phyloP scores from a whole-genome alignment of 2,329 filamentous ascomycete species.

The Diaporthe caulivora region DNA sequence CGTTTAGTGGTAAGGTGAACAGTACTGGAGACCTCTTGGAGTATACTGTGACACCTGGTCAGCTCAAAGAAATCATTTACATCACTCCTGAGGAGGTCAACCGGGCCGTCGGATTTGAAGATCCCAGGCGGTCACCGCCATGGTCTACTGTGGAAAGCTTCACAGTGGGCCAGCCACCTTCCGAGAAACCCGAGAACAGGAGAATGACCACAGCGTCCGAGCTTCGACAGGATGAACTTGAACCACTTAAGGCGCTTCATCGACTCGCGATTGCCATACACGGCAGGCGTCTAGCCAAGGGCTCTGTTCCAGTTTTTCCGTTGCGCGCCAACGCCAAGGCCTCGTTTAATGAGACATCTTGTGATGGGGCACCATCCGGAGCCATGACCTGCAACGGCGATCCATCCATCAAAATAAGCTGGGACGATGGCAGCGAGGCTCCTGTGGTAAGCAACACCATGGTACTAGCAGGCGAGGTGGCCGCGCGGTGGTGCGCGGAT shows the following conservation, averaged over 20 bases:
- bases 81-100: slow-evolving; percentile 67
- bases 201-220: slow-evolving; percentile 57
- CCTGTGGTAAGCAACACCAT: slow-evolving; percentile 64
- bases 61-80: slow-evolving; percentile 67
- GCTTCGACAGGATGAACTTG: slow-evolving; percentile 56
- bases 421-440: slow-evolving; percentile 44
- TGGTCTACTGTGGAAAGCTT: slow-evolving; percentile 43
- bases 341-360: slow-evolving; percentile 52
- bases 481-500: slow-evolving; percentile 70
- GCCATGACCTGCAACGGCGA: slow-evolving; percentile 57
- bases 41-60: slow-evolving; percentile 65
- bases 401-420: slow-evolving; percentile 62
- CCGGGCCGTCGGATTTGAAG: slow-evolving; percentile 34
- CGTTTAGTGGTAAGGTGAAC: slow-evolving; percentile 72
- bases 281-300: slow-evolving; percentile 56
- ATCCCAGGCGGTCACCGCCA: slow-evolving; percentile 28
- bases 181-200: slow-evolving; percentile 49
- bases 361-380: slow-evolving; percentile 40
- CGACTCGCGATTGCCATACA: slow-evolving; percentile 62
- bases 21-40: slow-evolving; percentile 65
- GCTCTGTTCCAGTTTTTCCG: slow-evolving; percentile 63
- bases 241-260: slow-evolving; percentile 62
- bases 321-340: slow-evolving; percentile 59
- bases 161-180: slow-evolving; percentile 49
- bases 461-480: slow-evolving; percentile 72